A percentile compares a stretch with the other conserved stretches of the same genome.
These are phyloP conservation scores for Fistulifera solaris DNA, from an alignment of 108 stramenopile species.

Conservation along the genomic window DNA sequence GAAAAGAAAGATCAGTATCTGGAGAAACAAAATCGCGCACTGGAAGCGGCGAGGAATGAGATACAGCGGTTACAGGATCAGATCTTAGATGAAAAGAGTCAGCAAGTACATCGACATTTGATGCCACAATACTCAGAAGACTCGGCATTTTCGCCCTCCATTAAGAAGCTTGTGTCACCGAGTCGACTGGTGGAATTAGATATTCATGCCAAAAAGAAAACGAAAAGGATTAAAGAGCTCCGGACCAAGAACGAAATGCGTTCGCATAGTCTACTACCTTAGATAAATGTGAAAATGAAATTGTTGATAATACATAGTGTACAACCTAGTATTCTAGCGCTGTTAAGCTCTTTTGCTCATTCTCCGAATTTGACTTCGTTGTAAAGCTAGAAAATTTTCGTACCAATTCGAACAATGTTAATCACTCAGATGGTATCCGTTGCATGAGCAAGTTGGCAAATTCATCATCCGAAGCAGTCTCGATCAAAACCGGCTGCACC, in stretches of 20 bases:
- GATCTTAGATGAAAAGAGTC: background rate
- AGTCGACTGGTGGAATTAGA: constrained; percentile 1
- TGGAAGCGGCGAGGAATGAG: background rate
- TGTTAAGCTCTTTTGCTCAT: no score
- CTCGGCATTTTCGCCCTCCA: background rate
- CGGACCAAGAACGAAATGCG: constrained; percentile 2
- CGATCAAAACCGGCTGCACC: background rate
- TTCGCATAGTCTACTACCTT: background rate
- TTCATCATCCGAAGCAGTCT: constrained; percentile 1
- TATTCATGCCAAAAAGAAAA: background rate
- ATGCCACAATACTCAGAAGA: no score
- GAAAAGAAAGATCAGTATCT: constrained; percentile 5
- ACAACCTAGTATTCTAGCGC: no score
- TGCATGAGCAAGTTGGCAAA: constrained; percentile 4
- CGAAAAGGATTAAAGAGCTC: background rate
- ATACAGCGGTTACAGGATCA: background rate
- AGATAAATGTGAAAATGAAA: background rate
- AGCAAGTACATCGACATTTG: background rate
- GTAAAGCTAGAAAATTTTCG: no score
- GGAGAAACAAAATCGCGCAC: constrained; percentile 2
- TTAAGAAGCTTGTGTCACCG: background rate
- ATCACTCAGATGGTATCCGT: background rate
- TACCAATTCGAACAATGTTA: no score
- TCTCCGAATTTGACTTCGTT: no score
- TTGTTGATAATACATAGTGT: no score